Evolutionary conservation across 2,329 filamentous ascomycete genomes (phyloP), one percentile per base, ranked within the genome.

Genomic region (Colletotrichum cordylinicola): DNA sequence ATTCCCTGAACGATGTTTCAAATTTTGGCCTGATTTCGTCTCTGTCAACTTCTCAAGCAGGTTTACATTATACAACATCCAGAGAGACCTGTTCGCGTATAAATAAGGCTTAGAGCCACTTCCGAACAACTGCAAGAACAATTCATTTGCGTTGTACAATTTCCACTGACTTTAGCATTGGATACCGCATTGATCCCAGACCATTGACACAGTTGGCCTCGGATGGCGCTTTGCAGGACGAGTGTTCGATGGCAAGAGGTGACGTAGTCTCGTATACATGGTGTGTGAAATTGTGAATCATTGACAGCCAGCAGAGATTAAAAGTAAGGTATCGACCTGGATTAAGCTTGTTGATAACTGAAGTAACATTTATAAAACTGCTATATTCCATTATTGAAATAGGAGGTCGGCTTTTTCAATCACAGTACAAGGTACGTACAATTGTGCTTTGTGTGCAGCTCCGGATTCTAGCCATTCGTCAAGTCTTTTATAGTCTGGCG

Each of bases 391-490:
- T 7, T 4, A 2, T 48, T 13, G 10, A 4, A 21, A 21, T 3
- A 48, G 0, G 10, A 48, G 43, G 1, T 48, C n/a, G n/a, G n/a
- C 10, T 21, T 35, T 39, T 18, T 39, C 4, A 2, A 18, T 39
- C 4, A 39, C 37, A 9, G 8, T 18, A 39, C 37, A 18, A 18
- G 2, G 16, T 1, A 39, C 37, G 37, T 18, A 18, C 8, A 10
- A 3, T 3, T 0, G 2, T 3, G 39, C 39, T n/a, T 12, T 43
- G 18, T 9, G 5, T 43, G 39, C 39, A 10, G 9, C 39, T 43
- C 18, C 1, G 0, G 1, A 43, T 2, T 43, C 9, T n/a, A 9
- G 2, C 0, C 39, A 43, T n/a, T 4, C 18, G 2, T 43, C 0
- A 43, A 4, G 4, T 43, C 37, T 43, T 39, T 3, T n/a, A 43